A percentile compares a stretch with the other conserved stretches of the same genome.
These are phyloP conservation scores for Ganoderma sinense DNA, from an alignment of 1,284 basidiomycete genomes.

Conservation along the genomic window DNA sequence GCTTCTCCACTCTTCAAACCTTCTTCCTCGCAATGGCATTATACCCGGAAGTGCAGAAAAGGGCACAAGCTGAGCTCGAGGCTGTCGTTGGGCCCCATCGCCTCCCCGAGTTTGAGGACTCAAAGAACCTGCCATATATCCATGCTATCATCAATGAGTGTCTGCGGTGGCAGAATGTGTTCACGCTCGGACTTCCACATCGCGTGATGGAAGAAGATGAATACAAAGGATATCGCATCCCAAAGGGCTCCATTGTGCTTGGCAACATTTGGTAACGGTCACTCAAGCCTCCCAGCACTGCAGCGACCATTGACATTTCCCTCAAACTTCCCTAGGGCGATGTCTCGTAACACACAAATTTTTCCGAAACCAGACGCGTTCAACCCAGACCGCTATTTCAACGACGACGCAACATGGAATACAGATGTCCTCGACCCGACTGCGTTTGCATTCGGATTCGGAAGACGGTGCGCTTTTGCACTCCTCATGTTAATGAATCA, in stretches of 20 bases:
- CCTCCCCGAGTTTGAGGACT: conserved; percentile 46
- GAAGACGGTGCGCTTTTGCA: conserved; percentile 19
- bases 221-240: conserved; percentile 33
- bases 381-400: conserved; percentile 32
- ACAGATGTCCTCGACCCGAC: conserved; percentile 20
- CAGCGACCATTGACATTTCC: conserved; percentile 1
- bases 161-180: conserved; percentile 44
- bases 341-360: conserved; percentile 21
- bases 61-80: conserved; percentile 47
- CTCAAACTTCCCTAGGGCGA: conserved; percentile 24
- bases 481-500: background rate
- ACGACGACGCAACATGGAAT: conserved; percentile 17
- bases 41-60: conserved; percentile 44
- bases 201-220: conserved; percentile 32
- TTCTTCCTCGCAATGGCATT: conserved; percentile 47
- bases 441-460: conserved; percentile 33
- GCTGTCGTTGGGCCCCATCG: conserved; percentile 41
- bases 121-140: conserved; percentile 44
- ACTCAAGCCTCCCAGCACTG: background rate
- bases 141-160: conserved; percentile 47
- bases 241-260: conserved; percentile 33
- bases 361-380: conserved; percentile 30
- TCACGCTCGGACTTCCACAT: conserved; percentile 35
- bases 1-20: conserved; percentile 27
- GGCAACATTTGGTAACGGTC: conserved; percentile 30